Base-by-base conservation (phyloP, 306 rosid genomes). In the Potentilla sterilis region DNA sequence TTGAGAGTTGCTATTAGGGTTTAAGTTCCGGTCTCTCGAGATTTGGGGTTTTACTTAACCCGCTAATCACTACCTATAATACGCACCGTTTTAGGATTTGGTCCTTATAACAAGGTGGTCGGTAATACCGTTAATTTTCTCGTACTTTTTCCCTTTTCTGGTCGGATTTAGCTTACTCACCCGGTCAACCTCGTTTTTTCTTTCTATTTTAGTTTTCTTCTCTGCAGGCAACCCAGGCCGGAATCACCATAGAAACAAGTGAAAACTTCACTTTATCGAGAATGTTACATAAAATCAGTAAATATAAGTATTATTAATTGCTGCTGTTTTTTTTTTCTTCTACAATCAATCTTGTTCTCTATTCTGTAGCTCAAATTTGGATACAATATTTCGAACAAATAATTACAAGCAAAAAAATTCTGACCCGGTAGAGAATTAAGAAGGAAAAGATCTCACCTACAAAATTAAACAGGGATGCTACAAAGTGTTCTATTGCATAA, bases 391-490 rank as follows among this genome's bases (percentile, higher is more conserved):
- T 41, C 6, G 34, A 64, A 38, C 51, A 19, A 11, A 70, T 80
- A 75, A 83, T 71, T 61, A 72, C 75, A 72, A 32, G 73, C 75
- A 37, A 34, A 59, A 2, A 41, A 58, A 47, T 32, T 9, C 4
- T 28, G 46, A 61, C 13, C 68, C 42, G 22, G 49, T 35, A 28
- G 54, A 38, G 12, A 38, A 15, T 41, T 15, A 0, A 37, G 52
- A 78, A 48, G 42, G 21, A 21, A 32, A 69, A 18, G 69, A 21
- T 71, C 41, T 71, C 37, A 67, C 59, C 78, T 70, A 75, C 83
- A 75, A 66, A 78, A 81, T 72, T 44, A 76, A 73, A 69, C 13
- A 54, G 47, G 46, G 54, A 35, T n/a, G 62, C 47, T 55, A 49
- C 42, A 66, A 24, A 43, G 71, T 43, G 32, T 49, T 18, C 71